Evolutionary conservation across 352 stramenopile genomes (phyloP).

Genomic region (Globisporangium irregulare): DNA sequence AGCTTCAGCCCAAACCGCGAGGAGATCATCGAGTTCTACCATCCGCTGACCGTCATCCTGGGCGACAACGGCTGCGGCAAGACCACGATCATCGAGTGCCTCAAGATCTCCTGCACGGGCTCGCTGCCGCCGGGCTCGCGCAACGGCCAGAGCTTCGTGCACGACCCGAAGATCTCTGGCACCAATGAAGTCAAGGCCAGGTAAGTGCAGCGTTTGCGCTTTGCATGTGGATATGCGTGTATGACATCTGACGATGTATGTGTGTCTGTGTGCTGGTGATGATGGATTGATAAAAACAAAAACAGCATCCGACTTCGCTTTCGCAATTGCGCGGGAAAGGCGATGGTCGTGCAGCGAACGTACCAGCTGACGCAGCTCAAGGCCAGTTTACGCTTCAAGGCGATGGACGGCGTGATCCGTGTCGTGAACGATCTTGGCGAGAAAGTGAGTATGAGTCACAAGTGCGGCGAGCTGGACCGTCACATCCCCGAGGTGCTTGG

Average conservation of each 20-base stretch:
- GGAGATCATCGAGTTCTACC: conserved; percentile 97
- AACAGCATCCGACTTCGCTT: conserved; percentile 88
- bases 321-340: conserved; percentile 84
- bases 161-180: conserved; percentile 93
- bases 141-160: conserved; percentile 93
- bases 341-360: conserved; percentile 91
- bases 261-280: not conserved
- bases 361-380: conserved; percentile 96
- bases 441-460: conserved; percentile 91
- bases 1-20: conserved; percentile 97
- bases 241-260: not conserved
- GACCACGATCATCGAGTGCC: conserved; percentile 99
- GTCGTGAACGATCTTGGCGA: conserved; percentile 90
- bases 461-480: conserved; percentile 94
- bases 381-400: conserved; percentile 91
- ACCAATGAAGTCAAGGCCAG: conserved; percentile 91
- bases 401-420: conserved; percentile 94
- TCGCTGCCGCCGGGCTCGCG: conserved; percentile 89
- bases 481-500: conserved; percentile 94
- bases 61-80: conserved; percentile 97
- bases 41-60: conserved; percentile 98
- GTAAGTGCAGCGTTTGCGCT: conserved; percentile 1
- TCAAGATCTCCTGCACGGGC: conserved; percentile 97
- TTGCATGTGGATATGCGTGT: not conserved
- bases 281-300: not conserved